Base-by-base conservation (phyloP, 805 yeast species). In the Candida morakotiae region DNA sequence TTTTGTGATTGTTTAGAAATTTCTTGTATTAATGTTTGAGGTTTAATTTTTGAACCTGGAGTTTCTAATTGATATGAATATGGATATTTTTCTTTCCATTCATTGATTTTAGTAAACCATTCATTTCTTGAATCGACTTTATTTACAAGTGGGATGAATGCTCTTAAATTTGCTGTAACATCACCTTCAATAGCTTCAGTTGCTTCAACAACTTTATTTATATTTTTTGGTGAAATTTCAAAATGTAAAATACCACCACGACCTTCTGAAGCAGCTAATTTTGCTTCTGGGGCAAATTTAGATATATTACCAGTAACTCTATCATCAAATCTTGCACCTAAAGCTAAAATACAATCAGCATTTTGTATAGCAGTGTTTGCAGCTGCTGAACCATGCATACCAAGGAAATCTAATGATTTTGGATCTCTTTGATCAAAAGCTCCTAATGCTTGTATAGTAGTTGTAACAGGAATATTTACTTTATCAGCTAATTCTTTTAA, bases 261-360 rank as follows among this genome's bases (percentile, higher is more conserved):
- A 33, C 78, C 76, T 64, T 87, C 89, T 40, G 69, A 66, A 38
- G 96, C 96, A 23, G 98, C 98, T 42, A 77, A 71, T 53, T 80
- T 83, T 41, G 98, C 98, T 40, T 67, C 86, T 41, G 98, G 98
- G 31, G 98, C 98, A 61, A 93, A 93, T 60, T 83, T 84, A 44
- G 84, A 47, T 39, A 93, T 71, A 54, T 77, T 77, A 55, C 93
- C 83, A 29, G 98, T 93, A 52, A 93, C 98, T 73, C 98, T 89
- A 70, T 93, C 98, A 66, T 93, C 98, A 55, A 93, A 93, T 62
- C 98, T 79, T 25, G 98, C 96, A 58, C 98, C 98, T 30, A 93
- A 72, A 13, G 98, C 98, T 45, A 93, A 67, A 56, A 93, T 87
- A 52, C 89, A 69, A 64, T 93, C 98, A 28, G 98, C 96, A 42